phyloP scores from a whole-genome alignment of 164 flowering plant species.

The Warburgia ugandensis region DNA sequence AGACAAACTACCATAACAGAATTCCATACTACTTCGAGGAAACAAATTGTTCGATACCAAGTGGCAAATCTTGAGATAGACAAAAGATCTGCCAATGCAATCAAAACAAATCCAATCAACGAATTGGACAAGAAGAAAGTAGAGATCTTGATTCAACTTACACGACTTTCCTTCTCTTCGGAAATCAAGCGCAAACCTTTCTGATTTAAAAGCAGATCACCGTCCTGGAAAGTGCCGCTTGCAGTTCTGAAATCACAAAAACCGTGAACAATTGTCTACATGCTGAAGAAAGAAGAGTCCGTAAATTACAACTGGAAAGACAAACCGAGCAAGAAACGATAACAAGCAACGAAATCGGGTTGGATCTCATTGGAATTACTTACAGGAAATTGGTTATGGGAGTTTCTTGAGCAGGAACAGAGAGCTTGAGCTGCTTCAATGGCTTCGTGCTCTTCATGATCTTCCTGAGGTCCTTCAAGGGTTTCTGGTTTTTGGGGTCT shows the following conservation, averaged over 20 bases:
- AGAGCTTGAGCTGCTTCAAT: conserved; percentile 80
- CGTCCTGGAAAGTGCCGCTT: conserved; percentile 97
- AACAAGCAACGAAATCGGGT: not conserved
- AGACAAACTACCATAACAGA: no score
- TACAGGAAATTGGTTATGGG: conserved; percentile 78
- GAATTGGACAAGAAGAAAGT: not conserved
- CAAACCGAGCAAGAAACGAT: not conserved
- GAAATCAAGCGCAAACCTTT: conserved; percentile 79
- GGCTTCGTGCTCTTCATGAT: conserved; percentile 77
- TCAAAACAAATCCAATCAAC: not conserved
- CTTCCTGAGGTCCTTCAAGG: conserved; percentile 1
- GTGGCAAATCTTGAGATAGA: no score
- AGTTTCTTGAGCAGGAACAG: conserved; percentile 84
- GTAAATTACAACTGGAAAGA: not conserved
- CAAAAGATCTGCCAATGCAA: not conserved
- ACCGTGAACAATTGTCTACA: not conserved
- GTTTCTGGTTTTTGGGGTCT: not conserved
- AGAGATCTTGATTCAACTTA: conserved; percentile 26
- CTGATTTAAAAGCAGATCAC: conserved; percentile 85
- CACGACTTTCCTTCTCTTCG: conserved; percentile 56
- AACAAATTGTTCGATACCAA: no score
- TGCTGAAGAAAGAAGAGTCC: not conserved
- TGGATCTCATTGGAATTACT: no score
- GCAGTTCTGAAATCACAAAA: conserved; percentile 55
- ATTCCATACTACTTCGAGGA: no score